A percentile compares a stretch with the other conserved stretches of the same genome.
Conservation (phyloP, 371 early-diverging fungal species). For the Mucor plumbeus region DNA sequence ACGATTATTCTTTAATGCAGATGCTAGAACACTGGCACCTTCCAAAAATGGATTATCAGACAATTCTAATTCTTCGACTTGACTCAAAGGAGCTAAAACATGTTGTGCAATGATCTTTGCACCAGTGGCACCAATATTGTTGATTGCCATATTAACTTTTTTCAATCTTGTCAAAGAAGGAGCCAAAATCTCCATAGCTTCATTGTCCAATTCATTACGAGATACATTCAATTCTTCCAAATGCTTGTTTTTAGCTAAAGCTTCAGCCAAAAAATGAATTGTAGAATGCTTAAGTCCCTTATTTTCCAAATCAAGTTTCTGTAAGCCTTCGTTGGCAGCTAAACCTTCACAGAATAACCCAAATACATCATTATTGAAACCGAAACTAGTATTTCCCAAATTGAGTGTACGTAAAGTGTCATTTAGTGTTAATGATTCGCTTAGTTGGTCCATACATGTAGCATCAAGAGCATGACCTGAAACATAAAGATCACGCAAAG, state of each 20-base stretch:
- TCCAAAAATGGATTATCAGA: constrained; percentile 61
- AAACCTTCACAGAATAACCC: constrained; percentile 55
- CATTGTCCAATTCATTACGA: constrained; percentile 55
- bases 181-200: constrained; percentile 35
- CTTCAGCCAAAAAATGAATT: constrained; percentile 27
- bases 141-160: constrained; percentile 51
- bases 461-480: constrained; percentile 61
- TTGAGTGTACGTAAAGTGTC: constrained; percentile 54
- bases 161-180: constrained; percentile 30
- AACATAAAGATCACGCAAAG: constrained; percentile 58
- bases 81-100: constrained; percentile 8
- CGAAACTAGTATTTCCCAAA: constrained; percentile 52
- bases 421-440: constrained; percentile 54
- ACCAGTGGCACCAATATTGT: constrained; percentile 44
- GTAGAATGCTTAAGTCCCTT: constrained; percentile 47
- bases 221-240: constrained; percentile 52
- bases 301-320: constrained; percentile 62
- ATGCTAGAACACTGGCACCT: constrained; percentile 46
- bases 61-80: constrained; percentile 53
- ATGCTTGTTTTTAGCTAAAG: constrained; percentile 34
- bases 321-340: constrained; percentile 55
- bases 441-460: constrained; percentile 43
- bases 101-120: constrained; percentile 37
- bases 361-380: constrained; percentile 26
- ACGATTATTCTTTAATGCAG: constrained; percentile 42